Evolutionary conservation across 208 protist species (phyloP), one percentile per base, ranked within the genome.

Genomic region (Crithidia expoeki): DNA sequence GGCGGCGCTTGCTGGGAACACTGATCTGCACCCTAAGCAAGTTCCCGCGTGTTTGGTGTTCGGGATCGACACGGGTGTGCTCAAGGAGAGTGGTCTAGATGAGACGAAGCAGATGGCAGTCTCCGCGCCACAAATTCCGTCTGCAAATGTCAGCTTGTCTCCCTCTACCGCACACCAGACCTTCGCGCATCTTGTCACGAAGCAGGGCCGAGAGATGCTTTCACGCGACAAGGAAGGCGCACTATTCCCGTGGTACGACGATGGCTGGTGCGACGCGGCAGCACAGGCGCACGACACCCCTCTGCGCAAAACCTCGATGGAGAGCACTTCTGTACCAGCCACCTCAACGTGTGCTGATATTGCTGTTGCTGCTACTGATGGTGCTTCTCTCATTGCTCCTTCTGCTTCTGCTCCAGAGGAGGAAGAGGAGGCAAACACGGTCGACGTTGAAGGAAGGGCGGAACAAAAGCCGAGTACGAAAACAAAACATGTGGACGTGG

Each of bases 211-310:
- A 4, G 58, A 64, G 58, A 64, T 64, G 58, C 40, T 64, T 17
- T 33, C 58, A 14, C 4, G 58, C 0, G 58, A 64, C 38, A 30
- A 36, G 40, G 40, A 64, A 2, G 58, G 58, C 12, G 25, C 25
- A 21, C 58, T 52, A 1, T 64, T 64, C 27, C 58, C 58, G 27
- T 64, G 58, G 58, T 51, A 64, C 42, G 58, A 64, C 40, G 58
- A 64, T 42, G 58, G 58, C 27, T 64, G 58, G 58, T 5, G 10
- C 21, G 57, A 62, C 57, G 16, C 38, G 6, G 40, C 57, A 16
- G 34, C 57, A 3, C 25, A 32, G 23, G 27, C 27, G 57, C 57
- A 32, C 4, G 46, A 34, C 17, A 34, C 34, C 4, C 2, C n/a
- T 6, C 34, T 47, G 33, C 34, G 34, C 9, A 61, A 44, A 40